Base-by-base conservation (phyloP, 345 rosid species). In the Hibiscus syriacus region DNA sequence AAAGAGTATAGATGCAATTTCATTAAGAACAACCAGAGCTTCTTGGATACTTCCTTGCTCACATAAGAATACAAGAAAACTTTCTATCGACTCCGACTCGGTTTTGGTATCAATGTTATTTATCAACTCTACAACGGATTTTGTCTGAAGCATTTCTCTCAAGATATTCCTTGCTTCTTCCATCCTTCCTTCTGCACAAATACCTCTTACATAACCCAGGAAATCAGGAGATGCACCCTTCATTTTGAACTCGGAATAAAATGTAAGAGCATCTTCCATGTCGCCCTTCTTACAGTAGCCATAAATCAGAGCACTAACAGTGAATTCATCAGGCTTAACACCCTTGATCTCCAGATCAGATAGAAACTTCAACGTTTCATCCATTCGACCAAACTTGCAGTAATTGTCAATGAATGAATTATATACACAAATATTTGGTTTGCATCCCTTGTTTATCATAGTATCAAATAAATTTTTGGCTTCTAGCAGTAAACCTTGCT, bases 121-220 rank as follows among this genome's bases (percentile, higher is more conserved):
- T 70, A 89, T 79, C 71, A 89, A 66, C 76, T 82, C 85, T 71
- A 82, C 57, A 64, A 80, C 80, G 48, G 88, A 77, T 74, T 77
- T 63, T 60, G 87, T 78, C 74, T 76, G 86, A 75, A 93, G 87
- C 98, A 90, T 90, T 71, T 93, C 96, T 81, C 92, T 84, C 78
- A 93, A 77, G 61, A 86, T 73, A 57, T 74, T 77, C 68, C 94
- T 83, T 0, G 98, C 85, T 81, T 93, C 97, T 79, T 93, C 97
- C 86, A 93, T 88, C 77, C 96, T 81, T 71, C 98, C 96, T 78
- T 90, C n/a, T 6, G 82, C 80, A 79, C 76, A 79, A 19, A 93
- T 83, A 41, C 98, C 98, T 71, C 86, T 81, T 50, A 85, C 75
- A 74, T 84, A 90, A 27, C 97, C 97, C 84, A 89, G 78, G 67